Base-by-base conservation (phyloP, 83 land plant species). In the Picea engelmannii region DNA sequence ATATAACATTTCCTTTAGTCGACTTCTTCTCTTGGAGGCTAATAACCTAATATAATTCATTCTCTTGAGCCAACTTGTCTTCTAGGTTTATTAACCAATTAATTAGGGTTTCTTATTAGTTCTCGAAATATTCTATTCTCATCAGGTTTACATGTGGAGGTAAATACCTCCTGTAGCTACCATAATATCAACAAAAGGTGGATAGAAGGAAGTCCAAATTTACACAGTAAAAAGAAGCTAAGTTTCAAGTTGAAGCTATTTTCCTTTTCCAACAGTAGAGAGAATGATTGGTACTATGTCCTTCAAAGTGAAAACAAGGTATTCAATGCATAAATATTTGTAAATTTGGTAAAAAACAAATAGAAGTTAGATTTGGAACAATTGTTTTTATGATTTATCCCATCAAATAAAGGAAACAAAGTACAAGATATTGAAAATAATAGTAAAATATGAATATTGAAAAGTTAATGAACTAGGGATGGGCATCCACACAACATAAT, bases 401-500 rank as follows among this genome's bases (percentile, higher is more conserved):
- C 55, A n/a, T 44, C 55, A 71, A 71, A 71, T 71, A 21, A n/a
- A 71, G 20, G 44, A 71, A 71, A n/a, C 4, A 42, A 71, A 44
- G 18, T n/a, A 40, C 15, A 38, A 44, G 55, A 71, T 11, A 71
- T 9, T 20, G 40, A 38, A 44, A 42, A 18, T 70, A 38, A 38
- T 35, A 70, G 76, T n/a, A 20, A 8, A 6, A 20, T 40, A 70
- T 70, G 21, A 70, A 70, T 13, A 49, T 2, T 70, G 2, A 40
- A 70, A 38, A 40, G 75, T 8, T 35, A 70, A 4, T 17, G 17
- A 69, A 38, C 20, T 17, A 31, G 2, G 2, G 35, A 31, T 31
- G 2, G 35, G 35, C 35, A 31, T 31, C 35, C 35, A 31, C 35
- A 31, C 35, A 31, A 31, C 2, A 31, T 31, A 31, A 31, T 31